phyloP scores from a whole-genome alignment of 2,329 filamentous ascomycete genomes.

The Clarireedia hainanense region DNA sequence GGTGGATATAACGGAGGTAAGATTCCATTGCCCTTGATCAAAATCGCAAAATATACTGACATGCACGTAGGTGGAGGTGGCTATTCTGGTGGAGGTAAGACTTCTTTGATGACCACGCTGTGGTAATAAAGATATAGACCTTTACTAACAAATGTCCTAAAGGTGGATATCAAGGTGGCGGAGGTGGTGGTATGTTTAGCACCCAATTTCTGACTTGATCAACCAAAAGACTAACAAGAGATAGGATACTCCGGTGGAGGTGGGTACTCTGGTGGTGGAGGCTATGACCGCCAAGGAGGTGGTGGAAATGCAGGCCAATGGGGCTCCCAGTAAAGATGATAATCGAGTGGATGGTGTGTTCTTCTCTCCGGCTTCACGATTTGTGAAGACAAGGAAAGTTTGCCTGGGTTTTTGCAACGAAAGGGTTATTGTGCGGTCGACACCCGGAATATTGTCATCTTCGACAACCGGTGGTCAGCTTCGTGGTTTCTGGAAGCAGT shows the following conservation, averaged over 20 bases:
- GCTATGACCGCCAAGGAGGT: not conserved
- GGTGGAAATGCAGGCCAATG: slow-evolving; percentile 8
- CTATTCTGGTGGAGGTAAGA: slow-evolving; percentile 20
- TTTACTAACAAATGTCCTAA: slow-evolving; percentile 7
- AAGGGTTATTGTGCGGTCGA: slow-evolving; percentile 28
- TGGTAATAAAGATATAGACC: not conserved
- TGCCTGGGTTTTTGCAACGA: slow-evolving; percentile 27
- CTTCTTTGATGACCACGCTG: slow-evolving; percentile 1
- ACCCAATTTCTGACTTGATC: not conserved
- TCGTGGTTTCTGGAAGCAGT: slow-evolving; percentile 29
- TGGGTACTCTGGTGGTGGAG: slow-evolving; percentile 1
- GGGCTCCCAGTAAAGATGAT: slow-evolving; percentile 3
- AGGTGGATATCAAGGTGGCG: slow-evolving; percentile 7
- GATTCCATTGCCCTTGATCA: not conserved
- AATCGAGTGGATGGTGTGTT: not conserved
- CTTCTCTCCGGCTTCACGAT: slow-evolving; percentile 1
- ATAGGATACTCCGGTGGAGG: slow-evolving; percentile 3
- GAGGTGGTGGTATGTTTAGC: slow-evolving; percentile 8
- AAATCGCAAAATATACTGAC: not conserved
- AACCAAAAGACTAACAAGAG: not conserved
- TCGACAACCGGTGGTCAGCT: slow-evolving; percentile 18
- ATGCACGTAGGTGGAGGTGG: slow-evolving; percentile 1
- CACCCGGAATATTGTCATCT: slow-evolving; percentile 17
- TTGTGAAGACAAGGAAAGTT: slow-evolving; percentile 25
- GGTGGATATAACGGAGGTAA: slow-evolving; percentile 15